phyloP scores from a whole-genome alignment of 176 grass and related monocot species.

The Lolium rigidum region DNA sequence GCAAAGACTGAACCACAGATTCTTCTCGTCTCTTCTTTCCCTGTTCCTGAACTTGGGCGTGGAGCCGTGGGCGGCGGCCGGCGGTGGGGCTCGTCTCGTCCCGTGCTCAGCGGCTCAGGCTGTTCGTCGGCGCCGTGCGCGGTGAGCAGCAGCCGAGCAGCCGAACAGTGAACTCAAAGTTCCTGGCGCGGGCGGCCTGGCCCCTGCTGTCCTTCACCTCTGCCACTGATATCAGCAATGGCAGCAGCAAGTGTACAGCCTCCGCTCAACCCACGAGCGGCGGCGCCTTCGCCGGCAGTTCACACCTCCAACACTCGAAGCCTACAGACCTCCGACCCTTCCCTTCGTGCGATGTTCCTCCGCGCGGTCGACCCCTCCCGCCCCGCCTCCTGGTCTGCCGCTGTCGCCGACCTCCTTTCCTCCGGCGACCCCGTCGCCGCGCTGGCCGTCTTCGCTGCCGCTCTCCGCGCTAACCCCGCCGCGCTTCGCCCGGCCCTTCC shows the following conservation, averaged over 20 bases:
- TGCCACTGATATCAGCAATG: not conserved
- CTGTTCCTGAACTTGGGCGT: no score
- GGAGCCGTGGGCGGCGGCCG: no score
- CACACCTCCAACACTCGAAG: not conserved
- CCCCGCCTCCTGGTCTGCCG: conserved; percentile 68
- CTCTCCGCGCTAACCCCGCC: conserved; percentile 48
- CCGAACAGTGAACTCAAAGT: no score
- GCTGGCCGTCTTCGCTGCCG: conserved; percentile 53
- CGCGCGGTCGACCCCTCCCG: conserved; percentile 60
- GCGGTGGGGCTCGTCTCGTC: no score
- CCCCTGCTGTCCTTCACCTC: no score
- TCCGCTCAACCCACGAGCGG: not conserved
- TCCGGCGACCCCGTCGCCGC: conserved; percentile 55
- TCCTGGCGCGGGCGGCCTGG: no score
- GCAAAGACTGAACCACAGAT: no score
- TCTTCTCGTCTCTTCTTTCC: no score
- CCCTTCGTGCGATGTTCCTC: conserved; percentile 60
- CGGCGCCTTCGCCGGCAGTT: not conserved
- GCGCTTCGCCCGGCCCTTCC: conserved; percentile 60
- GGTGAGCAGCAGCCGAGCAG: no score
- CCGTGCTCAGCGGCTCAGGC: no score
- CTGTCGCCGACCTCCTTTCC: conserved; percentile 69
- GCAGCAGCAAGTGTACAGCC: not conserved
- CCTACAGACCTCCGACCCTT: not conserved
- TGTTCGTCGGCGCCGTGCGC: no score